A percentile compares a stretch with the other conserved stretches of the same genome.
These are phyloP conservation scores for Cucumis variabilis DNA, from an alignment of 331 rosid species.

Conservation along the genomic window DNA sequence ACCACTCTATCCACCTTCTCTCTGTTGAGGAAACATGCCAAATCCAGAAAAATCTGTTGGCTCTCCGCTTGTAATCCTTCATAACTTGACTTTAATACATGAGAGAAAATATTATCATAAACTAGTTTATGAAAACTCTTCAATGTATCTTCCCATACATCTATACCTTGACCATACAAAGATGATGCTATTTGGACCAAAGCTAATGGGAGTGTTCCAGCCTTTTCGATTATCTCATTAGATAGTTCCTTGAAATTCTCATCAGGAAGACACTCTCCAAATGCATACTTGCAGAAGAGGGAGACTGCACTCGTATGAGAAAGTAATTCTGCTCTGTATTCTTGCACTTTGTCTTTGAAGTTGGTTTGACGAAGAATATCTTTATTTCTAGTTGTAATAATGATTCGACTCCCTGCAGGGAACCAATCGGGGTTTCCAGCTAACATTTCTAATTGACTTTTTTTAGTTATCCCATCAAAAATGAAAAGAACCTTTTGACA, in stretches of 20 bases:
- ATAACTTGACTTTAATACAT: not conserved
- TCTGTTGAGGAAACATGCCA: conserved; percentile 18
- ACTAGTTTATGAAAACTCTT: not conserved
- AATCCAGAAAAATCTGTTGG: not conserved
- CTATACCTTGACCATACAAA: not conserved
- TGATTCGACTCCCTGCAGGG: conserved; percentile 11
- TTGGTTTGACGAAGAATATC: not conserved
- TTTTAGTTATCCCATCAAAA: conserved; percentile 21
- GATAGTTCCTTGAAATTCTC: too few relatives aligned
- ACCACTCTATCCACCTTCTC: not conserved
- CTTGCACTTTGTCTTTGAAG: too few relatives aligned
- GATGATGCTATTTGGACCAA: not conserved
- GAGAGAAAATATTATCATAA: not conserved
- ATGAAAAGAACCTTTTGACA: conserved; percentile 21
- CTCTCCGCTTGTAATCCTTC: not conserved
- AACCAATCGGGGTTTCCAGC: conserved; percentile 6
- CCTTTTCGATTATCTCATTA: not conserved
- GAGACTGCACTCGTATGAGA: not conserved
- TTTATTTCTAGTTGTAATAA: conserved; percentile 34
- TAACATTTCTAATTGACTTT: conserved; percentile 8
- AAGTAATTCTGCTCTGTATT: not conserved
- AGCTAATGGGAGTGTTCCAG: not conserved
- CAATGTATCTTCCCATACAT: not conserved
- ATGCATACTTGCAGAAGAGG: conserved; percentile 8
- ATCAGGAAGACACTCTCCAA: too few relatives aligned